Base-by-base conservation (phyloP, 139 green algal species). In the Marvania coccoides region DNA sequence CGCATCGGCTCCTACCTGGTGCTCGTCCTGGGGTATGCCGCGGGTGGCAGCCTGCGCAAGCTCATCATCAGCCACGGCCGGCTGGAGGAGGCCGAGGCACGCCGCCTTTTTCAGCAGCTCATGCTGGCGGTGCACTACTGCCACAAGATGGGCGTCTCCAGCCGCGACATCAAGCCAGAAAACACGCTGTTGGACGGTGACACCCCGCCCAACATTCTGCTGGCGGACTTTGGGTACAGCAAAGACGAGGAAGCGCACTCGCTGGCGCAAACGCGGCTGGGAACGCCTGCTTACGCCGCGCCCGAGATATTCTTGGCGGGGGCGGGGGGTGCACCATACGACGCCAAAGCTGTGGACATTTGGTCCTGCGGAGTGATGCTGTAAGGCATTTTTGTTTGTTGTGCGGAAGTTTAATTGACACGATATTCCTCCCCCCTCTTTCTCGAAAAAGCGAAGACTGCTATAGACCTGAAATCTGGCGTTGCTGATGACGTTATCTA, bases 41-140 rank as follows among this genome's bases (percentile, higher is more conserved):
- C n/a, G n/a, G n/a, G n/a, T n/a, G n/a, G n/a, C n/a, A n/a, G n/a
- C n/a, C n/a, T n/a, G n/a, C n/a, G n/a, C n/a, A n/a, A n/a, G n/a
- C n/a, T n/a, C n/a, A n/a, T n/a, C n/a, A n/a, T n/a, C n/a, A n/a
- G n/a, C n/a, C n/a, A n/a, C n/a, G n/a, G n/a, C n/a, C n/a, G n/a
- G n/a, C n/a, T n/a, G n/a, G n/a, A 85, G 19, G 94, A 99, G 75
- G 82, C 87, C 8, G 89, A 96, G 59, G 94, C 91, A 6, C 81
- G 94, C 14, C 98, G 90, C 87, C 98, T 98, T 74, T 98, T 99
- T 75, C 94, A 99, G 83, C 94, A 99, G 81, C 82, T 99, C 1
- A 89, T 98, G 6, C 83, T 95, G 1, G 91, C 87, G 23, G 80
- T 99, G 34, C 86, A 95, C 66, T 98, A 97, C 76, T 69, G 62